These are phyloP conservation scores for Saccharomycopsis olivae DNA, from an alignment of 805 yeast species.

Conservation along the genomic window DNA sequence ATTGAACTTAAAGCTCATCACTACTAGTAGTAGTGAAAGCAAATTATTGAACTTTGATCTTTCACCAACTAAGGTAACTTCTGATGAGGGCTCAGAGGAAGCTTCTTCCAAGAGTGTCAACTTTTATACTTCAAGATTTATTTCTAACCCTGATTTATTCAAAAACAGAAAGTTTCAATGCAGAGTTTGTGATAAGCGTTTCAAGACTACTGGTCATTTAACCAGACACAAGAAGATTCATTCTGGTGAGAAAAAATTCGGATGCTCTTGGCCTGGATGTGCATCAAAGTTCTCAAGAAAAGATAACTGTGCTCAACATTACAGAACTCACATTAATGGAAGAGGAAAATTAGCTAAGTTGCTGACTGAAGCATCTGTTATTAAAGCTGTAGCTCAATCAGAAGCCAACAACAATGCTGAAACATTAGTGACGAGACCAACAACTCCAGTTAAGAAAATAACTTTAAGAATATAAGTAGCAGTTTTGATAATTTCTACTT, in stretches of 20 bases:
- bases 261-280: constrained; percentile 48
- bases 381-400: not conserved
- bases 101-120: not conserved
- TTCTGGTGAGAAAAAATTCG: constrained; percentile 64
- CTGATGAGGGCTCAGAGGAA: not conserved
- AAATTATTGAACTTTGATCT: constrained; percentile 12
- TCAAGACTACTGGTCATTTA: constrained; percentile 64
- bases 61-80: not conserved
- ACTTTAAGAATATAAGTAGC: not conserved
- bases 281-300: constrained; percentile 16
- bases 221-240: constrained; percentile 66
- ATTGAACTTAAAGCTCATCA: constrained; percentile 9
- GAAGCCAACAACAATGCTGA: not conserved
- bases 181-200: constrained; percentile 36
- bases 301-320: constrained; percentile 19
- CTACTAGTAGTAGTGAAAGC: constrained; percentile 3
- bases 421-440: not conserved
- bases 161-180: constrained; percentile 17
- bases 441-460: not conserved
- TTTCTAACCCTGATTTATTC: constrained; percentile 15
- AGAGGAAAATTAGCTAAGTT: not conserved
- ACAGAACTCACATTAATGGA: constrained; percentile 12
- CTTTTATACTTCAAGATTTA: constrained; percentile 17
- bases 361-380: not conserved
- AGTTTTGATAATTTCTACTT: no score